Conservation (phyloP, 2,329 filamentous ascomycete species). For the Arthrobotrys sphaeroides region DNA sequence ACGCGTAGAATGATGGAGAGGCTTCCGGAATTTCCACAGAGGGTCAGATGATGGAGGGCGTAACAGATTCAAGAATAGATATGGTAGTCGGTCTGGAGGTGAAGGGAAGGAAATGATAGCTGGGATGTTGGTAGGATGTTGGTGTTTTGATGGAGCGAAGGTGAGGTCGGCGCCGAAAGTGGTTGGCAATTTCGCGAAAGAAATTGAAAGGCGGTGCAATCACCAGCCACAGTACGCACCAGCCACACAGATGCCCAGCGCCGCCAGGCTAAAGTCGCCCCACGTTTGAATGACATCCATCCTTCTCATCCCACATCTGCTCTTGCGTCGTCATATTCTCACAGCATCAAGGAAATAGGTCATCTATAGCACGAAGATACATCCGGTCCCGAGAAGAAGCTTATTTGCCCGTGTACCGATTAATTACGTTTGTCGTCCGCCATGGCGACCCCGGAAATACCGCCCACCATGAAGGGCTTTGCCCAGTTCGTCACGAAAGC, state of each 20-base stretch:
- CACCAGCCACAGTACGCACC: constrained; percentile 32
- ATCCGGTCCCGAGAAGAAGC: not conserved
- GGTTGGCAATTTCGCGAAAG: constrained; percentile 50
- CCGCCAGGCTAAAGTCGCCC: constrained; percentile 26
- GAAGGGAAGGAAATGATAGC: not conserved
- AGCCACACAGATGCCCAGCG: constrained; percentile 9
- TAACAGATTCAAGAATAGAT: not conserved
- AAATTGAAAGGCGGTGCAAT: constrained; percentile 37
- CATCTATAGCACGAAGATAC: not conserved
- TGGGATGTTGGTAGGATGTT: constrained; percentile 2
- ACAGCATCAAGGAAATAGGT: not conserved
- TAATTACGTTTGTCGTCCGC: constrained; percentile 46
- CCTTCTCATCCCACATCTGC: not conserved
- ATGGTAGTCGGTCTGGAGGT: not conserved
- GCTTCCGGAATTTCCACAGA: not conserved
- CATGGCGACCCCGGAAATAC: constrained; percentile 76
- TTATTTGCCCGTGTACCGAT: not conserved
- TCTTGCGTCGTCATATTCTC: not conserved
- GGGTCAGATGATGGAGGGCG: not conserved
- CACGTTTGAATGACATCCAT: constrained; percentile 13
- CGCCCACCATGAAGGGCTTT: constrained; percentile 78
- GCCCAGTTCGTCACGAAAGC: constrained; percentile 84
- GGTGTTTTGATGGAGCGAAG: constrained; percentile 18
- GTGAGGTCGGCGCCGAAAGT: constrained; percentile 17
- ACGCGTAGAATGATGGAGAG: not conserved